Percentiles rank a stretch among this genome's conserved stretches.
Conservation (phyloP, 2,329 filamentous ascomycete species). For the Periconia macrospinosa region DNA sequence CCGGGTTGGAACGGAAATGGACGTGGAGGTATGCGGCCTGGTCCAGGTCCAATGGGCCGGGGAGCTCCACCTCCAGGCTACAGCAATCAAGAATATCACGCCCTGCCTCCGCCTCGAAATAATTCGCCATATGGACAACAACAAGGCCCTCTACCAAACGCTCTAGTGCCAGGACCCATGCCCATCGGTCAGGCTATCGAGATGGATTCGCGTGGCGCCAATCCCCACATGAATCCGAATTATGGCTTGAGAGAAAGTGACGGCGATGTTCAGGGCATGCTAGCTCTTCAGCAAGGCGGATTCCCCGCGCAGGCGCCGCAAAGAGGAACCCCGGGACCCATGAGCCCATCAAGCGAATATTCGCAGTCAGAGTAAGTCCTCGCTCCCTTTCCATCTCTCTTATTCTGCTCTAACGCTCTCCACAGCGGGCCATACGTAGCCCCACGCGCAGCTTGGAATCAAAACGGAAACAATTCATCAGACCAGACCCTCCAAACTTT, state of each 20-base stretch:
- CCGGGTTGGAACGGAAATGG: constrained; percentile 45
- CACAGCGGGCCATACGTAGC: constrained; percentile 46
- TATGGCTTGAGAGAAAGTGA: constrained; percentile 63
- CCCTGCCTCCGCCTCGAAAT: constrained; percentile 46
- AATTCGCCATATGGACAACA: constrained; percentile 47
- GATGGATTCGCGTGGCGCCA: constrained; percentile 67
- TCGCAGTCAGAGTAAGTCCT: constrained; percentile 71
- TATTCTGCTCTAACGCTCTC: constrained; percentile 19
- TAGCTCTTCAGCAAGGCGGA: constrained; percentile 65
- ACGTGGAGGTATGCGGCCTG: constrained; percentile 28
- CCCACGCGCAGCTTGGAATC: constrained; percentile 51
- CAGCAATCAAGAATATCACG: constrained; percentile 39
- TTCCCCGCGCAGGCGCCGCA: constrained; percentile 32
- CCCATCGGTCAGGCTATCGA: constrained; percentile 70
- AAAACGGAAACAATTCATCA: constrained; percentile 23
- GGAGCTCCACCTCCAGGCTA: constrained; percentile 48
- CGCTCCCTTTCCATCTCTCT: not conserved
- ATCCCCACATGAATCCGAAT: constrained; percentile 25
- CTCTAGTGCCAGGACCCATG: constrained; percentile 38
- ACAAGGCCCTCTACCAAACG: constrained; percentile 60
- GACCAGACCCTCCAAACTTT: constrained; percentile 26
- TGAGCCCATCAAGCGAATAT: constrained; percentile 69
- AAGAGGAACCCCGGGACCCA: constrained; percentile 25
- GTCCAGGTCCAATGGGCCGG: constrained; percentile 42
- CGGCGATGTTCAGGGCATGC: constrained; percentile 72